Evolutionary conservation across 306 rosid genomes (phyloP), one percentile per base, ranked within the genome.

Genomic region (Quercus dentata): DNA sequence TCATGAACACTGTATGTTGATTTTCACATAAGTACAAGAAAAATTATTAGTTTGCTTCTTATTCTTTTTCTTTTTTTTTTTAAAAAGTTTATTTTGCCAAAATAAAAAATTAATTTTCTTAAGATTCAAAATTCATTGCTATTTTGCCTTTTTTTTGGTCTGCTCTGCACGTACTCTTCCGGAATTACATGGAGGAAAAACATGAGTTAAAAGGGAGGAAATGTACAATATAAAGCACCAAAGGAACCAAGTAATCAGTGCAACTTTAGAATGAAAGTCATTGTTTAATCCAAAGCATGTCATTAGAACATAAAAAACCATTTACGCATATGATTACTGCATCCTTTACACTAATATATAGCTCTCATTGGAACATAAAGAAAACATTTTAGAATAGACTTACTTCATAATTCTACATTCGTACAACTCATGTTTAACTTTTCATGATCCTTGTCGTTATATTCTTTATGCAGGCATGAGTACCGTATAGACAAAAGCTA

Each of bases 391-490:
- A 62, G 81, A 52, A 62, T 9, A 19, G 54, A 49, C 54, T 49
- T 68, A 19, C 72, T 35, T 2, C 31, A 41, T 44, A 41, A 44
- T 75, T 70, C 54, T 30, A 31, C 63, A 44, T 18, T 4, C 17
- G 56, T 35, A 25, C 62, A n/a, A 19, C 18, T 14, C 72, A 30
- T 51, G 2, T 71, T 74, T 27, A 81, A 75, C 78, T 83, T 73
- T 76, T 20, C 19, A 67, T 73, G 73, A 85, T 73, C 79, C 79
- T 76, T 88, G 81, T 81, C 80, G 62, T 61, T 77, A 57, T 69
- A 55, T 75, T 68, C 79, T 80, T 82, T 75, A 38, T 63, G 71
- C 38, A 79, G 79, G 55, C 83, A 76, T 82, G 79, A 21, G 71
- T 33, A 79, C 73, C 81, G 51, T 75, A 69, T 4, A 31, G 27